These are phyloP conservation scores for Olyra latifolia DNA, from an alignment of 176 grass and related monocot species.

Conservation along the genomic window DNA sequence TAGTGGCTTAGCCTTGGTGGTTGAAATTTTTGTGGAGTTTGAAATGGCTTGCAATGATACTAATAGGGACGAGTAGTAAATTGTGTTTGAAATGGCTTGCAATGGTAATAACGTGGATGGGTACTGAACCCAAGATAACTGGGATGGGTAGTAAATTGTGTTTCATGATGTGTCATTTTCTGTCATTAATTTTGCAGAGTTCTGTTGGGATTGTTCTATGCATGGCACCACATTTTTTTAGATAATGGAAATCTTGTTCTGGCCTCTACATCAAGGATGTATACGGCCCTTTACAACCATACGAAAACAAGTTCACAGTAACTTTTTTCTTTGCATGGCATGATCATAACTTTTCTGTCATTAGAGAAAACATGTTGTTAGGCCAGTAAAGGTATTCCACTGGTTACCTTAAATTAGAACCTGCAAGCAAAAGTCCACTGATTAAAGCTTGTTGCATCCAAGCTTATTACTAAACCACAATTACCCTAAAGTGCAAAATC, in stretches of 20 bases:
- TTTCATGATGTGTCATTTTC: background rate
- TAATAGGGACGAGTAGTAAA: background rate
- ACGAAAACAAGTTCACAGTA: too few species aligned
- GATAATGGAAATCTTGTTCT: background rate
- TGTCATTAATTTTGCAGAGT: background rate
- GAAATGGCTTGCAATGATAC: background rate
- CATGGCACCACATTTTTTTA: background rate
- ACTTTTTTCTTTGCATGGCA: slow-evolving; percentile 8
- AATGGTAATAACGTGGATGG: background rate
- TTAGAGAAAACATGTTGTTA: background rate
- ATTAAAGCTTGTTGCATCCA: background rate
- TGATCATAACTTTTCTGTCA: background rate
- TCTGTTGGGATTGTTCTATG: slow-evolving; percentile 6
- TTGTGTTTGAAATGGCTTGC: background rate
- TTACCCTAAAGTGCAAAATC: background rate
- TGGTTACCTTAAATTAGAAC: background rate
- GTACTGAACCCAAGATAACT: too few species aligned
- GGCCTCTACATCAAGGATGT: too few species aligned
- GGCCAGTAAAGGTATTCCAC: background rate
- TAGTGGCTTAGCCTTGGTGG: background rate
- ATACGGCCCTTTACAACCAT: too few species aligned
- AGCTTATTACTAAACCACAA: background rate
- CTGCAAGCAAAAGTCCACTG: slow-evolving; percentile 6
- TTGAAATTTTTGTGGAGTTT: background rate
- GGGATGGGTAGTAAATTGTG: background rate